Base-by-base conservation (phyloP, 2,329 filamentous ascomycete species). In the Penicillium sp. region DNA sequence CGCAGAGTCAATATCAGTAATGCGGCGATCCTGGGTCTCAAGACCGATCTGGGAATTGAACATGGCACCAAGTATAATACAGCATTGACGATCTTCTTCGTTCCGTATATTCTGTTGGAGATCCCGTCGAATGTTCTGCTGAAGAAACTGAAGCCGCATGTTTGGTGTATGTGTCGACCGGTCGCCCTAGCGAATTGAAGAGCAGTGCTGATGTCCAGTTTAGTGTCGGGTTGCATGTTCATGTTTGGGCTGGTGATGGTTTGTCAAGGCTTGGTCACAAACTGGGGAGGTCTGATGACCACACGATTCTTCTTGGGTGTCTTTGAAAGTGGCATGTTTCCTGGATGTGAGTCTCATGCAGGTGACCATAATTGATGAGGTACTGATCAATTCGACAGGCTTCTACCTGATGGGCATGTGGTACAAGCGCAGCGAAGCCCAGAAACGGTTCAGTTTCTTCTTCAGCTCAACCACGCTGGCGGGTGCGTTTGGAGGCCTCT, bases 361-460 rank as follows among this genome's bases (percentile, higher is more conserved):
- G n/a, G n/a, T n/a, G n/a, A n/a, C n/a, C n/a, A n/a, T n/a, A n/a
- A n/a, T n/a, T n/a, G n/a, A n/a, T n/a, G 18, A 22, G 18, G 9
- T 22, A 12, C 16, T 27, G 30, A 37, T 33, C n/a, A 9, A 9
- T 20, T 11, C 8, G 8, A n/a, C 30, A 65, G 62, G 62, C 30
- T 69, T 70, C 51, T 75, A 88, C 56, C 68, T 89, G 6, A 80
- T 88, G 44, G 80, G 85, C 41, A 90, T 90, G 81, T 68, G 65
- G 88, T 98, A 96, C 55, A 80, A 82, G 42, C 79, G 90, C 42
- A 72, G 73, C 30, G 92, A 96, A 66, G 87, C 89, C 2, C 90
- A 96, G 65, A 86, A 87, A 56, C 80, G 92, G 18, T 95, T 89
- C 67, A 85, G 82, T 11, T 89, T 96, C 71, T 96, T 96, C 73